Evolutionary conservation across 208 protist species (phyloP).

Genomic region (Leishmania mexicana): DNA sequence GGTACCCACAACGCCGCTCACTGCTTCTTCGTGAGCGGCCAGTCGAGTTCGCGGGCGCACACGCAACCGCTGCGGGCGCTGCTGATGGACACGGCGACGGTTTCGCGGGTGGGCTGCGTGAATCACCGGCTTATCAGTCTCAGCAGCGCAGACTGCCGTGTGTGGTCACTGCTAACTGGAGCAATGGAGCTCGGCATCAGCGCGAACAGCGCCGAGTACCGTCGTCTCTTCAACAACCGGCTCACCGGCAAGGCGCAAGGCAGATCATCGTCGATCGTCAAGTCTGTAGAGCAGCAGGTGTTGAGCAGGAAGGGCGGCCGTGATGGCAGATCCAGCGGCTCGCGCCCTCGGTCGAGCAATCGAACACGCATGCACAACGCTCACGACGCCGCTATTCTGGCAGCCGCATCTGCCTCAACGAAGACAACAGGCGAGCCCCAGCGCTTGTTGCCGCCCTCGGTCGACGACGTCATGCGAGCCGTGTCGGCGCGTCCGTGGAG

Average conservation of each 20-base stretch:
- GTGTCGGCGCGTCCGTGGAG: conserved; percentile 12
- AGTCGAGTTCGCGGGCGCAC: conserved; percentile 57
- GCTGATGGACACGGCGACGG: conserved; percentile 30
- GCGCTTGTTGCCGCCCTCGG: conserved; percentile 23
- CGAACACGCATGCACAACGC: neutral
- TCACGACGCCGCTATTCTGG: neutral
- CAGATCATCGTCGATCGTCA: neutral
- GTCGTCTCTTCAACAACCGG: conserved; percentile 41
- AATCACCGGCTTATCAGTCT: conserved; percentile 54
- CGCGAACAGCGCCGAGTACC: conserved; percentile 66
- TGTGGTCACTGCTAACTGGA: conserved; percentile 59
- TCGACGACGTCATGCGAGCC: conserved; percentile 31
- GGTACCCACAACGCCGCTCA: conserved; percentile 68
- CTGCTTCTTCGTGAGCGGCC: conserved; percentile 67
- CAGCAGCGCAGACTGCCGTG: conserved; percentile 58
- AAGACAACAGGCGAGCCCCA: conserved; percentile 17
- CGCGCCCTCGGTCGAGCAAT: neutral
- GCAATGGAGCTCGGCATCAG: conserved; percentile 66
- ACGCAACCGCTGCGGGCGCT: conserved; percentile 50
- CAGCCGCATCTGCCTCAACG: neutral
- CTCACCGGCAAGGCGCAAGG: conserved; percentile 14
- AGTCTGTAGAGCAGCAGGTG: neutral
- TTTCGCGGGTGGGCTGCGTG: neutral
- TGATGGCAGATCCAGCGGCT: neutral
- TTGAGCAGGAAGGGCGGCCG: neutral